Evolutionary conservation across 345 rosid species (phyloP), one percentile per base, ranked within the genome.

Genomic region (Ceriops decandra): DNA sequence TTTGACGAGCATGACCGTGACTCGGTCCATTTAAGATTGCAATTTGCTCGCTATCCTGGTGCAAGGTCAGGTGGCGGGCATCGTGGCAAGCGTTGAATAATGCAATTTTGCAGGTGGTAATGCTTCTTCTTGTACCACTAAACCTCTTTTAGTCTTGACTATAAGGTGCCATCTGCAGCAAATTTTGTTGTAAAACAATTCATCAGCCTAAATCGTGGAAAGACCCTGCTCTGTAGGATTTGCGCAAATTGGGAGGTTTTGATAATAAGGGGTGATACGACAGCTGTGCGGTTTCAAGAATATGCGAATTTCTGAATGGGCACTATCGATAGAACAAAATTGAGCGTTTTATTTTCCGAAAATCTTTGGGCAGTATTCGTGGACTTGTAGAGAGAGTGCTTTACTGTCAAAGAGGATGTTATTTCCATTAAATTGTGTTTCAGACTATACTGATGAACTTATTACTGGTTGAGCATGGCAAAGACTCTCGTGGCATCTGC

Each of bases 1-100:
- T 87, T 87, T 47, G 91, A 87, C 47, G 91, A 85, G 78, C 79
- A 82, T 76, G 91, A 85, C 82, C 89, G 79, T n/a, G 87, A 87
- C 32, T 78, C 85, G 70, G 72, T 76, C 77, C 76, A 78, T 67
- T 76, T 87, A 77, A 80, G 89, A 72, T 82, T 87, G 84, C 91
- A 87, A 82, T 87, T 83, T 76, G 91, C 91, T 85, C 87, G 87
- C 87, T 80, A 74, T 68, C 89, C 91, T 80, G 91, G 91, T 78
- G 86, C 89, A 22, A 82, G 89, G 82, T 83, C 86, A 77, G 89
- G 87, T 77, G 85, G 87, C 72, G 89, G 86, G 86, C 78, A 82
- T 76, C 89, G 86, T 35, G 89, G 89, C 35, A 83, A 79, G 72
- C 89, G 85, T 73, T 87, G 81, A 83, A 63, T 78, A 64, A 76